Base-by-base conservation (phyloP, 139 green algal species). In the Chlorella sp. region DNA sequence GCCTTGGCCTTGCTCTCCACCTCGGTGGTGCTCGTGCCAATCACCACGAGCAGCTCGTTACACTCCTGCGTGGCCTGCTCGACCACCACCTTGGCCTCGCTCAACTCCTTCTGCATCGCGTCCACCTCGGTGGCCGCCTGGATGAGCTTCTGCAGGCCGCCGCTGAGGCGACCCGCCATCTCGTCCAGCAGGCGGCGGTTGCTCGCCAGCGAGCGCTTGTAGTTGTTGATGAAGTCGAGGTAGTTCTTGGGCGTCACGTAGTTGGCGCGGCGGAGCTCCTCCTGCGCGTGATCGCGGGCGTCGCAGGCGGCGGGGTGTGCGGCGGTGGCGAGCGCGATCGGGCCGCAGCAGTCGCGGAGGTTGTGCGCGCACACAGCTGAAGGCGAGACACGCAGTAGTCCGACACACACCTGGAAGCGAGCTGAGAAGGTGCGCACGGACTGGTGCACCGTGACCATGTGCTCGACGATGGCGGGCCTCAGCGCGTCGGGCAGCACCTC, bases 171-270 rank as follows among this genome's bases (percentile, higher is more conserved):
- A 5, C 72, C 69, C 17, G 76, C 77, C 72, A 88, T 86, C 59
- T 89, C 81, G n/a, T 75, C 72, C 36, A 91, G 84, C 49, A 60
- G 76, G n/a, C 69, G 70, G 49, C 85, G 82, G 70, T 90, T 87
- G 67, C 71, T 59, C 22, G 36, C 68, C 72, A 96, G 80, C 5
- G 67, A 63, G 49, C 71, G 80, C 77, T 88, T 89, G 81, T 97
- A 97, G 77, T 89, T 94, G 67, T 77, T 76, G 65, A 97, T 92
- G 79, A 93, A 97, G 82, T 97, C 91, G 5, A 97, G 82, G 86
- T 97, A 97, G 81, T 95, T 95, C 88, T 97, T 97, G 69, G 91
- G 91, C n/a, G 91, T 97, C 61, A 97, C 91, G 74, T 96, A 95
- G 82, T 96, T 94, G 81, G 90, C 62, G 69, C 91, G 85, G 1